These are phyloP conservation scores for Eucalyptus erythrocorys DNA, from an alignment of 345 rosid genomes.

Conservation along the genomic window DNA sequence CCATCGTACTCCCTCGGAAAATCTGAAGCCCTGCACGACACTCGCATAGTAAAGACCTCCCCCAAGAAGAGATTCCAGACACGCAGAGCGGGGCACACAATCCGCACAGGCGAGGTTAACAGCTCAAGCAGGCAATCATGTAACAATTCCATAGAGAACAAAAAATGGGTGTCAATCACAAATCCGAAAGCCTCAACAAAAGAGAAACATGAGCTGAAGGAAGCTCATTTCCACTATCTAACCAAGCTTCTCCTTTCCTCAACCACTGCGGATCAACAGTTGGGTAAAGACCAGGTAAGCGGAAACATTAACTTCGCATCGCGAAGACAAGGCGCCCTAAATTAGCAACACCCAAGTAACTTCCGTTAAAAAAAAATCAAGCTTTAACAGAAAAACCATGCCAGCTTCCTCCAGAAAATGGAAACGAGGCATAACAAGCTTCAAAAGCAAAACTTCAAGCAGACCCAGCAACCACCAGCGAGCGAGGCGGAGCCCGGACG, in stretches of 20 bases:
- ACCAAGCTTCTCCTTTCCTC: background rate
- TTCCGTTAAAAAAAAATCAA: background rate
- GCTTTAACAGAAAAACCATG: background rate
- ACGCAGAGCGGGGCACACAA: background rate
- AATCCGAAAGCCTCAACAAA: background rate
- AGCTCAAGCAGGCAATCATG: background rate
- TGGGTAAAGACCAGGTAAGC: background rate
- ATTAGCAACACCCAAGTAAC: background rate
- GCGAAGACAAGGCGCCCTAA: background rate
- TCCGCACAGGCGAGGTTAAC: background rate
- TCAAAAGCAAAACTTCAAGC: background rate
- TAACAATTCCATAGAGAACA: background rate
- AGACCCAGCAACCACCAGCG: background rate
- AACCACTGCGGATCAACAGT: background rate
- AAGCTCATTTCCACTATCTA: background rate
- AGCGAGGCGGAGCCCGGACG: background rate
- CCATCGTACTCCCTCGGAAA: slow-evolving; percentile 52
- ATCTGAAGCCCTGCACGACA: slow-evolving; percentile 48
- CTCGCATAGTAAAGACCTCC: background rate
- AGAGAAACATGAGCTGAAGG: background rate
- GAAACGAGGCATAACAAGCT: background rate
- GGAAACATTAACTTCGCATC: background rate
- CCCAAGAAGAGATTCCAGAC: background rate
- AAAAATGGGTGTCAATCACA: background rate
- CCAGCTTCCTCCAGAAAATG: background rate